Conservation (phyloP, 345 rosid genomes). For the Reutealis trisperma region DNA sequence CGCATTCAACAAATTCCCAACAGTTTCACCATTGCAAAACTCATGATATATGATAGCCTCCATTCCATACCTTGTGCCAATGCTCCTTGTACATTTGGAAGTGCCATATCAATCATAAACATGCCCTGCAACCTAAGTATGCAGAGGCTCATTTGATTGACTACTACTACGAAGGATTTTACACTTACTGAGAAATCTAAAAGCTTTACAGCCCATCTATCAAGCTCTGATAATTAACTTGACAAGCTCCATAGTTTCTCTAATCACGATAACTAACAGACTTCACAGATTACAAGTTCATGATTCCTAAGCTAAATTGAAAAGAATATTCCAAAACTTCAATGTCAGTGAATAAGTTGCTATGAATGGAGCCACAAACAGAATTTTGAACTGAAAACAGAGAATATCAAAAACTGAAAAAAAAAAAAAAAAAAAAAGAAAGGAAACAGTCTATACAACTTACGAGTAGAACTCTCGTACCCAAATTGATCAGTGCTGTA, state of each 20-base stretch:
- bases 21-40: background rate
- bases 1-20: background rate
- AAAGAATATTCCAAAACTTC: background rate
- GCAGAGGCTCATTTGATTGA: background rate
- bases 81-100: background rate
- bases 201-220: background rate
- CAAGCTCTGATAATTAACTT: background rate
- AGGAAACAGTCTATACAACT: slow-evolving; percentile 27
- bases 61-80: background rate
- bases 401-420: background rate
- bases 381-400: background rate
- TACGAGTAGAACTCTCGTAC: slow-evolving; percentile 47
- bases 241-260: background rate
- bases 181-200: background rate
- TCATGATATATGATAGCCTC: background rate
- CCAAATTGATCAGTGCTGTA: slow-evolving; percentile 57
- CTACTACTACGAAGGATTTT: background rate
- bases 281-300: background rate
- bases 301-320: background rate
- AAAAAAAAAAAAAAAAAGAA: background rate
- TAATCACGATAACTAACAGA: background rate
- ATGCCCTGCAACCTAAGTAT: background rate
- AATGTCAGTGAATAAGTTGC: background rate
- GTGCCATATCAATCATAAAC: background rate
- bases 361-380: background rate